Conservation (phyloP, 2,329 filamentous ascomycete genomes). For the Aspergillus sp. region DNA sequence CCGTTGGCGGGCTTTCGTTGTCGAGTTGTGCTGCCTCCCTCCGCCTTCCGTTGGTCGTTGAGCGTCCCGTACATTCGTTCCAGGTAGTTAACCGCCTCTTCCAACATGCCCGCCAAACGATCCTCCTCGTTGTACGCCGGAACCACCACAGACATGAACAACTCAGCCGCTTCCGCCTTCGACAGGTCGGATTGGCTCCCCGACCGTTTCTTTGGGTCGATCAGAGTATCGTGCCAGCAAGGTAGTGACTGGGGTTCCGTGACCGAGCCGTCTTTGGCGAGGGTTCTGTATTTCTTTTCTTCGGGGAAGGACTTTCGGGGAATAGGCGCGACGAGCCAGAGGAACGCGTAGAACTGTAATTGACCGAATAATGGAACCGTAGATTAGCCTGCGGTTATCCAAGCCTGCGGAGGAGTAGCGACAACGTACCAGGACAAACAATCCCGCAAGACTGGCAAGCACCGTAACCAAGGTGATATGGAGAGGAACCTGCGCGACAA, state of each 20-base stretch:
- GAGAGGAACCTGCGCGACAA: conserved; percentile 21
- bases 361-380: neutral
- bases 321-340: conserved; percentile 69
- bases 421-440: conserved; percentile 28
- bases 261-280: conserved; percentile 54
- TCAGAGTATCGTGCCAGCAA: conserved; percentile 79
- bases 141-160: conserved; percentile 87
- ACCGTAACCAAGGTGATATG: conserved; percentile 22
- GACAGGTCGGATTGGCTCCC: conserved; percentile 35
- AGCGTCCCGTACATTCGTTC: conserved; percentile 62
- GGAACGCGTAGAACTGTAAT: conserved; percentile 54
- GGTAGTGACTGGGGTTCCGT: conserved; percentile 54
- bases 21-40: conserved; percentile 18
- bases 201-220: conserved; percentile 48
- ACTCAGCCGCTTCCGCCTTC: conserved; percentile 62
- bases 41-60: conserved; percentile 23
- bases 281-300: conserved; percentile 79
- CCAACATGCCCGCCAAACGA: conserved; percentile 72
- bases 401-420: neutral
- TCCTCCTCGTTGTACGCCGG: conserved; percentile 93
- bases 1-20: conserved; percentile 14
- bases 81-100: conserved; percentile 83
- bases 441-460: conserved; percentile 21
- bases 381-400: neutral
- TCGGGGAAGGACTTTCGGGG: conserved; percentile 65